Evolutionary conservation across 805 yeast species (phyloP), one percentile per base, ranked within the genome.

Genomic region (Myxozyma neotropica): DNA sequence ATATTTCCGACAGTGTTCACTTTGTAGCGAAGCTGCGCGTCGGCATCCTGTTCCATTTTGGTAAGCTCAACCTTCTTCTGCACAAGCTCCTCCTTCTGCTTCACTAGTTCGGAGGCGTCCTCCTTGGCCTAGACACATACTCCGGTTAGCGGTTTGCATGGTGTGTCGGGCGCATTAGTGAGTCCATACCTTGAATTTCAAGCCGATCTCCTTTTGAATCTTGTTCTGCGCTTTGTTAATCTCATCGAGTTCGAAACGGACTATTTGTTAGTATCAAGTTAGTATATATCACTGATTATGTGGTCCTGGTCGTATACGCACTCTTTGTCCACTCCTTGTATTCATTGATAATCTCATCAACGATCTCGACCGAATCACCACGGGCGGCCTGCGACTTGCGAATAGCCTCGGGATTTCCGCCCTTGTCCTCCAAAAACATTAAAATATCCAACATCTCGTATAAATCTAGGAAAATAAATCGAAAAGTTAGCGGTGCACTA

Each of bases 401-500:
- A 73, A 94, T 90, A 55, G 79, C 79, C 68, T 92, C 93, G 44
- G 99, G 97, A 75, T 92, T 84, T 64, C 99, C 99, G 60, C 99
- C 99, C 77, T 91, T 93, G 73, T 94, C 99, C 69, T 86, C 96
- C 69, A 94, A 86, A 74, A 94, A 94, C 73, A 88, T 88, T 67
- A 87, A 80, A 67, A 94, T 89, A 75, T 94, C 99, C 77, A 94
- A 85, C 99, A 94, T 93, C 56, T 47, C 40, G 47, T 35, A 8
- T 12, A 15, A 12, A 31, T 6, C 43, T 35, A 19, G 2, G 10
- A 10, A 29, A 10, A 7, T 29, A 10, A 17, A 19, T 31, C 1
- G 35, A 33, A 17, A 8, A 10, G 24, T 19, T 19, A 21, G 26
- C 33, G 21, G 21, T 19, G 19, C 17, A 44, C 19, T 15, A 13